Evolutionary conservation across 495 filamentous ascomycete species (phyloP).

Genomic region (Aspergillus conjunctus): DNA sequence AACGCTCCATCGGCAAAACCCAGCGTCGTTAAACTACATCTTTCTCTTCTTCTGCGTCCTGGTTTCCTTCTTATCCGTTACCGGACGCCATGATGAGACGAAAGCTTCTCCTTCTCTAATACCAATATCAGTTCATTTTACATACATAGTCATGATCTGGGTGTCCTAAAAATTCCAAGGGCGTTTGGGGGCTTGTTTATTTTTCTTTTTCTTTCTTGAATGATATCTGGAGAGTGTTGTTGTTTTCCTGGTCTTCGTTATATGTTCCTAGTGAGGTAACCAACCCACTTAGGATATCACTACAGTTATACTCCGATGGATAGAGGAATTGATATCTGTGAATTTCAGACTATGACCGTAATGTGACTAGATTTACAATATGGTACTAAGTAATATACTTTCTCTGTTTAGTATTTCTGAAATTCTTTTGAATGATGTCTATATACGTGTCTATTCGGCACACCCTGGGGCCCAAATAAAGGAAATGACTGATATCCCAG

Average conservation of each 20-base stretch:
- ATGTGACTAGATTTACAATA: not conserved
- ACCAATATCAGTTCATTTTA: constrained; percentile 13
- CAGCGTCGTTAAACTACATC: constrained; percentile 50
- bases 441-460: too few species aligned
- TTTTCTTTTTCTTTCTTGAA: constrained; percentile 12
- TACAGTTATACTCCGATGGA: not conserved
- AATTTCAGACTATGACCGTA: not conserved
- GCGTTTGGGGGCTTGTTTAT: constrained; percentile 26
- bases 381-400: not conserved
- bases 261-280: not conserved
- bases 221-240: constrained; percentile 17
- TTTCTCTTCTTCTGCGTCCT: constrained; percentile 3
- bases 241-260: not conserved
- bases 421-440: too few species aligned
- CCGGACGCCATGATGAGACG: constrained; percentile 28
- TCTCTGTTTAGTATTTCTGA: too few species aligned
- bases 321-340: not conserved
- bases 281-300: not conserved
- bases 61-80: not conserved
- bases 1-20: constrained; percentile 61
- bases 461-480: too few species aligned
- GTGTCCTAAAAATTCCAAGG: constrained; percentile 25
- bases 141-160: constrained; percentile 27
- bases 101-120: constrained; percentile 36
- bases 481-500: too few species aligned